Conservation (phyloP, 2,329 filamentous ascomycete genomes). For the Periconia macrospinosa region DNA sequence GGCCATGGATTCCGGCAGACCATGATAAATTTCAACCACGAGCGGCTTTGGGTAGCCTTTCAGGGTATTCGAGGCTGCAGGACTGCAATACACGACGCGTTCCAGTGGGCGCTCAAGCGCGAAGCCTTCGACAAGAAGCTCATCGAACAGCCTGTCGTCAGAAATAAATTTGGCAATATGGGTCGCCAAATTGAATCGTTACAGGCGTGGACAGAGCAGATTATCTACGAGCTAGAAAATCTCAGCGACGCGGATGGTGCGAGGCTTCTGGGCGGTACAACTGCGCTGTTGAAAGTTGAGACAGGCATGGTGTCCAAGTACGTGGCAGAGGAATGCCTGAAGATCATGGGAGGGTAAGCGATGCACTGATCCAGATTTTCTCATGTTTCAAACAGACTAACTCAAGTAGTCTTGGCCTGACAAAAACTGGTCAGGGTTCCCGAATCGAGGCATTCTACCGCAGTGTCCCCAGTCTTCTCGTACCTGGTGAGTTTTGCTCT, state of each 20-base stretch:
- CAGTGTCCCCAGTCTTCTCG: constrained; percentile 12
- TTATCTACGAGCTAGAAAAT: constrained; percentile 28
- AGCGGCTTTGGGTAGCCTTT: constrained; percentile 36
- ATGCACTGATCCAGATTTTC: background rate
- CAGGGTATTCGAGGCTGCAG: constrained; percentile 31
- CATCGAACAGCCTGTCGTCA: constrained; percentile 36
- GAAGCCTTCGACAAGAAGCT: constrained; percentile 36
- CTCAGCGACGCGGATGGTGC: constrained; percentile 19
- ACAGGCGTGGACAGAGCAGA: constrained; percentile 35
- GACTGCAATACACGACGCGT: constrained; percentile 30
- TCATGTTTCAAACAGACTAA: constrained; percentile 1
- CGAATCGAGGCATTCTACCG: constrained; percentile 20
- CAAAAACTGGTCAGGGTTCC: constrained; percentile 24
- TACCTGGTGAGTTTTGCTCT: constrained; percentile 3
- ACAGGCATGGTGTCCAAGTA: constrained; percentile 27
- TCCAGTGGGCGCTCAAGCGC: constrained; percentile 31
- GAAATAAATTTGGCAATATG: constrained; percentile 36
- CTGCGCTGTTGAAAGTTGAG: constrained; percentile 29
- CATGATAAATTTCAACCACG: constrained; percentile 41
- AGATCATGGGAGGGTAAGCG: constrained; percentile 24
- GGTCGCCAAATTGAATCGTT: constrained; percentile 25
- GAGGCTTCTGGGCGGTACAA: constrained; percentile 22
- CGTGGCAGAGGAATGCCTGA: constrained; percentile 29
- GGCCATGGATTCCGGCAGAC: constrained; percentile 34
- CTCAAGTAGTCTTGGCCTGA: constrained; percentile 21